Evolutionary conservation across 2,329 filamentous ascomycete species (phyloP), one percentile per base, ranked within the genome.

Genomic region (Clarireedia paspali): DNA sequence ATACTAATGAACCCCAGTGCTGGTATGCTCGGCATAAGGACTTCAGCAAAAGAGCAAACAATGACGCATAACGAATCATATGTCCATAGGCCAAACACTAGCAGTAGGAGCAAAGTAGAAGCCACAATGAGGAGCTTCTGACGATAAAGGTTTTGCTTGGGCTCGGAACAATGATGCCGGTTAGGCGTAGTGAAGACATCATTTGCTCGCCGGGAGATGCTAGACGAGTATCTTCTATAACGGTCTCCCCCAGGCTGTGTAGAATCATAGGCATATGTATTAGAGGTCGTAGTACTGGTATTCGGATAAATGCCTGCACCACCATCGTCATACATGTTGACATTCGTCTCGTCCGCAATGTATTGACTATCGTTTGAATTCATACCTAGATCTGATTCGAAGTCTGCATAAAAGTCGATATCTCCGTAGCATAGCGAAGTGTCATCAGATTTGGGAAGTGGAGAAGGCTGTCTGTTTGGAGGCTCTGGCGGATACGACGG

Each of bases 1-100:
- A 64, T 57, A 5, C 57, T 53, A 14, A 66, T n/a, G 40, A 66
- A 63, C 7, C 63, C 65, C 1, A 66, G 23, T 2, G 55, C 47
- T 20, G 61, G 59, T 2, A 63, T 51, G 49, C 61, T 57, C 4
- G 54, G 27, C 9, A 23, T 17, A 30, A 38, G 57, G 5, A 24
- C 23, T 17, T 38, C 46, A 6, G 30, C 26, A 17, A 44, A 23
- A 6, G 46, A 34, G 6, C 50, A 42, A 12, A 49, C 20, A 15
- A 42, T 30, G n/a, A 24, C 39, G 17, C 59, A 34, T 4, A 58
- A 23, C 51, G 51, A 62, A 3, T 53, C 52, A 26, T 59, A 56
- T 6, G 42, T 54, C 23, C 44, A 23, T n/a, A 62, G 17, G 9
- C 49, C 50, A 26, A 62, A 38, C 9, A 38, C 46, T 20, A 63